Base-by-base conservation (phyloP, 2,329 filamentous ascomycete species). In the Ophiosphaerella narmari region DNA sequence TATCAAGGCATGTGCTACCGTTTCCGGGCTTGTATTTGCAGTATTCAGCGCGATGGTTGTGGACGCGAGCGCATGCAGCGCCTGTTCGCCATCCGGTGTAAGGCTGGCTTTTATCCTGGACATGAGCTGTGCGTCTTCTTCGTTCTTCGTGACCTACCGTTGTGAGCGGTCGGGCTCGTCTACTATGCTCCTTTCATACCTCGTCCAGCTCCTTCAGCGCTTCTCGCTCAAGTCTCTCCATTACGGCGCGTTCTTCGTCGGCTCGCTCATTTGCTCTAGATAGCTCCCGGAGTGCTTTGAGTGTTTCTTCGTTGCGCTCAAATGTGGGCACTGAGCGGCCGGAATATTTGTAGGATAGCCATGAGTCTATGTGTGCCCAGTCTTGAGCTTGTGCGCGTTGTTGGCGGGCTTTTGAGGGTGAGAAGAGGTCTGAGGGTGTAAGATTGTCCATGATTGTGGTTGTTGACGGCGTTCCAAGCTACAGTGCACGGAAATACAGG, bases 331-430 rank as follows among this genome's bases (percentile, higher is more conserved):
- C 76, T 0, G 81, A 83, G 26, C 83, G 82, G 38, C 81, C 80
- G 60, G 89, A 89, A 66, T 89, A 89, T 51, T 83, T 81, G 39
- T 81, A 79, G 7, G 66, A 65, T 9, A 97, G 84, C 92, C 93
- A 97, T 62, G 80, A 79, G 74, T 95, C 91, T 60, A 97, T 83
- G 59, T 89, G 91, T 47, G 86, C 87, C 93, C 93, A 97, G 74
- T 97, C 92, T 68, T 93, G 92, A 39, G 91, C 89, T 55, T 89
- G 86, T 11, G 89, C 88, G 55, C 89, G 88, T 60, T 90, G 89
- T 53, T 89, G 86, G 51, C 90, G 87, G 18, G 83, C 82, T 70
- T 85, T 85, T 6, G 82, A 82, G 5, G 83, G 83, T 2, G 83
- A 86, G 59, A 84, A 80, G 38, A 85, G 77, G 24, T 81, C 76